A percentile compares a stretch with the other conserved stretches of the same genome.
phyloP scores from a whole-genome alignment of 257 asterid species.

The Galeopsis tetrahit region DNA sequence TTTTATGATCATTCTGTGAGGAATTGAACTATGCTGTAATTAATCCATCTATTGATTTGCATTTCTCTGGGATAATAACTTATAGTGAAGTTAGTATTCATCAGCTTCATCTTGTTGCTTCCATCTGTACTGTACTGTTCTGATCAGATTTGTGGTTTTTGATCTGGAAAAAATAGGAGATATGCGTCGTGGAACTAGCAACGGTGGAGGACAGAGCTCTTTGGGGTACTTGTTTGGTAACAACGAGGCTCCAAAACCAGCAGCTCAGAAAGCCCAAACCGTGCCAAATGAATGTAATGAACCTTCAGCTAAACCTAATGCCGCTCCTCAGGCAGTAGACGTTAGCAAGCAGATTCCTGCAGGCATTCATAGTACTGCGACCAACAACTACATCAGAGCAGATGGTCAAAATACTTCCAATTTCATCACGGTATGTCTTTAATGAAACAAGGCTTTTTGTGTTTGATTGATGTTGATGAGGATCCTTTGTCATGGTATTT shows the following conservation, averaged over 20 bases:
- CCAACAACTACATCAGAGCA: slow-evolving; percentile 51
- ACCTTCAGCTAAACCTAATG: slow-evolving; percentile 53
- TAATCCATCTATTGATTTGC: neutral
- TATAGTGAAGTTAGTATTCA: slow-evolving; percentile 1
- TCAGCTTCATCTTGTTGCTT: slow-evolving; percentile 21
- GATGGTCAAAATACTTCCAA: slow-evolving; percentile 63
- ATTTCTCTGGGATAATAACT: neutral
- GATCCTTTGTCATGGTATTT: slow-evolving; percentile 1
- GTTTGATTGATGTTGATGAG: slow-evolving; percentile 18
- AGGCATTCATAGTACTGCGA: slow-evolving; percentile 62
- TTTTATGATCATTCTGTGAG: slow-evolving; percentile 1
- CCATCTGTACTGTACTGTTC: neutral
- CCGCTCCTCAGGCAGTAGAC: slow-evolving; percentile 52
- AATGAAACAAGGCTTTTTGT: neutral
- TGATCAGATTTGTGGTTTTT: slow-evolving; percentile 15
- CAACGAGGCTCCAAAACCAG: slow-evolving; percentile 60
- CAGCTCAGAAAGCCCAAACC: slow-evolving; percentile 41
- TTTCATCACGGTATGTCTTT: slow-evolving; percentile 53
- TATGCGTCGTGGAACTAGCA: slow-evolving; percentile 75
- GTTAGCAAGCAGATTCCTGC: slow-evolving; percentile 64
- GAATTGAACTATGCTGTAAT: slow-evolving; percentile 3
- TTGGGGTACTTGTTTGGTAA: slow-evolving; percentile 68
- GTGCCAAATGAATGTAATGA: slow-evolving; percentile 53
- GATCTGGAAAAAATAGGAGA: slow-evolving; percentile 23
- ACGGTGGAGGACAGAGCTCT: slow-evolving; percentile 76